Conservation (phyloP, 2,329 filamentous ascomycete genomes). For the Didymellaceae sp. region DNA sequence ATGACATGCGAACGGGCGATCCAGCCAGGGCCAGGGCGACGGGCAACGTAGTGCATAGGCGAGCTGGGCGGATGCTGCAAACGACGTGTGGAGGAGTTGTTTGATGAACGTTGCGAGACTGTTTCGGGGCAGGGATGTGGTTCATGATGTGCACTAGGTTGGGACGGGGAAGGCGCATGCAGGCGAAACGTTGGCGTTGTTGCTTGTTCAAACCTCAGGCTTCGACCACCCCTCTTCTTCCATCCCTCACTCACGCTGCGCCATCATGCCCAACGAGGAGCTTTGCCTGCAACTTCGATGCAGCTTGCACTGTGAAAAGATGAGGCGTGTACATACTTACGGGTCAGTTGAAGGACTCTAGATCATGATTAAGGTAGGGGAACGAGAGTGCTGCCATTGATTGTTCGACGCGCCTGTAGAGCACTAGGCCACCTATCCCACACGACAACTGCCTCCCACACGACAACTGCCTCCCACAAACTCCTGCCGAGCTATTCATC, state of each 20-base stretch:
- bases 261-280: background rate
- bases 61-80: constrained; percentile 2
- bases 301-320: background rate
- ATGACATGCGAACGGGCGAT: background rate
- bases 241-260: constrained; percentile 3
- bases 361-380: too few species aligned
- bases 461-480: too few species aligned
- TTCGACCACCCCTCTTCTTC: constrained; percentile 7
- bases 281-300: background rate
- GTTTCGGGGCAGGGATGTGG: constrained; percentile 21
- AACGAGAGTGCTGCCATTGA: too few species aligned
- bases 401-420: background rate
- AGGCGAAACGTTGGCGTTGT: constrained; percentile 18
- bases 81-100: constrained; percentile 23
- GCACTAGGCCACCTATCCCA: too few species aligned
- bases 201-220: constrained; percentile 29
- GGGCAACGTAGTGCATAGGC: background rate
- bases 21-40: constrained; percentile 3
- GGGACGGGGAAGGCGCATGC: constrained; percentile 14
- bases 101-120: constrained; percentile 27
- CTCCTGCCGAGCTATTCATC: constrained; percentile 1
- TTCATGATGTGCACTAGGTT: constrained; percentile 11
- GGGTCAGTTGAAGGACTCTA: background rate
- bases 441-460: too few species aligned
- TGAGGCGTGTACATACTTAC: background rate